Conservation (phyloP, 2,329 filamentous ascomycete species). For the Fusarium napiforme region DNA sequence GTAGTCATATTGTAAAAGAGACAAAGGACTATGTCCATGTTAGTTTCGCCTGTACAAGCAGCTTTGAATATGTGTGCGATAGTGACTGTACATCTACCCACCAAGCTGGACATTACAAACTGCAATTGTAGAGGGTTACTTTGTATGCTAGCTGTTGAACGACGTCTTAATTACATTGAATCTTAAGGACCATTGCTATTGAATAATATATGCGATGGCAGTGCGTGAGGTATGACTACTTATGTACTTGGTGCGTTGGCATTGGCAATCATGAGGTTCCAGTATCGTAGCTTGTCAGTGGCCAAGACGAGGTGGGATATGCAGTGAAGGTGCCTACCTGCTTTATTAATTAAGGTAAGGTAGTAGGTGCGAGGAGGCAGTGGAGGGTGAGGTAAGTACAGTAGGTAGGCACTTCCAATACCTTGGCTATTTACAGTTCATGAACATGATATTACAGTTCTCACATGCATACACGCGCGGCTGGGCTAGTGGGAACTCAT, state of each 20-base stretch:
- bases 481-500: slow-evolving; percentile 17
- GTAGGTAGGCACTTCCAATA: neutral
- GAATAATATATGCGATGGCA: neutral
- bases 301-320: neutral
- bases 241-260: neutral
- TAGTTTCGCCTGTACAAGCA: neutral
- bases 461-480: slow-evolving; percentile 39
- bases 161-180: neutral
- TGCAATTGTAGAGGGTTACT: neutral
- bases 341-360: no score
- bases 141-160: neutral
- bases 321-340: no score
- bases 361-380: no score
- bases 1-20: slow-evolving; percentile 18
- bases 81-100: neutral
- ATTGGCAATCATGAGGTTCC: neutral
- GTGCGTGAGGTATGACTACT: neutral
- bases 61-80: neutral
- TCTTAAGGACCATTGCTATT: neutral
- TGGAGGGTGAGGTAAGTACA: no score
- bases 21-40: slow-evolving; percentile 4
- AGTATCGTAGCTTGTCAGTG: neutral
- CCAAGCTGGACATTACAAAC: neutral
- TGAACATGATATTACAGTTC: slow-evolving; percentile 22
- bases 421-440: slow-evolving; percentile 18